These are phyloP conservation scores for Conoideocrella luteorostrata DNA, from an alignment of 2,329 filamentous ascomycete genomes.

Conservation along the genomic window DNA sequence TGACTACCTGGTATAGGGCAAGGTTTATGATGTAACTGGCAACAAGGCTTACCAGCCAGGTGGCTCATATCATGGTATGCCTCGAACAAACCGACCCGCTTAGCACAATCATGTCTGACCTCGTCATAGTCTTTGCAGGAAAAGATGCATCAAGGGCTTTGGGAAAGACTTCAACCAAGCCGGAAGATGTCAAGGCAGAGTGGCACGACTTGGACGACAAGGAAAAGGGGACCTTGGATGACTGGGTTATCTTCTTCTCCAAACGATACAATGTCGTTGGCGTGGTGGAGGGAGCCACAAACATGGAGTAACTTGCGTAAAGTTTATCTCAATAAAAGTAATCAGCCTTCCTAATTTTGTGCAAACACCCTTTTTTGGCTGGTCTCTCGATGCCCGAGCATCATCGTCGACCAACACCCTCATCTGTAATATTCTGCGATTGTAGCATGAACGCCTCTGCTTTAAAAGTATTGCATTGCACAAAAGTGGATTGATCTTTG, in stretches of 20 bases:
- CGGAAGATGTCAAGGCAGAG: conserved; percentile 73
- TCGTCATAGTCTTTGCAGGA: conserved; percentile 74
- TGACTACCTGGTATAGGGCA: conserved; percentile 52
- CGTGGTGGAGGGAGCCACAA: conserved; percentile 53
- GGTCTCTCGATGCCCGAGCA: background rate
- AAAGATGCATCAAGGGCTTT: conserved; percentile 94
- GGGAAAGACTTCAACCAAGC: conserved; percentile 77
- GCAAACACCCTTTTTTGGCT: no score
- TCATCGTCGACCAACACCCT: no score
- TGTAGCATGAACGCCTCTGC: no score
- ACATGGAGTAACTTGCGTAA: conserved; percentile 34
- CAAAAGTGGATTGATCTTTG: no score
- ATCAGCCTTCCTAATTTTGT: no score
- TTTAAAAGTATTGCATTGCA: no score
- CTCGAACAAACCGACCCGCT: background rate
- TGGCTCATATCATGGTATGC: conserved; percentile 77
- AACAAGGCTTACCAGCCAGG: conserved; percentile 81
- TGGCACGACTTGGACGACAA: conserved; percentile 81
- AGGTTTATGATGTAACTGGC: conserved; percentile 87
- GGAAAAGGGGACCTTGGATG: conserved; percentile 75
- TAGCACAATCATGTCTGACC: background rate
- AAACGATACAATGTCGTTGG: conserved; percentile 94
- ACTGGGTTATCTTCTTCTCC: conserved; percentile 95
- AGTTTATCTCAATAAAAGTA: background rate
- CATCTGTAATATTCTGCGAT: no score